phyloP scores from a whole-genome alignment of 2,329 filamentous ascomycete species.

The Alternaria ventricosa region DNA sequence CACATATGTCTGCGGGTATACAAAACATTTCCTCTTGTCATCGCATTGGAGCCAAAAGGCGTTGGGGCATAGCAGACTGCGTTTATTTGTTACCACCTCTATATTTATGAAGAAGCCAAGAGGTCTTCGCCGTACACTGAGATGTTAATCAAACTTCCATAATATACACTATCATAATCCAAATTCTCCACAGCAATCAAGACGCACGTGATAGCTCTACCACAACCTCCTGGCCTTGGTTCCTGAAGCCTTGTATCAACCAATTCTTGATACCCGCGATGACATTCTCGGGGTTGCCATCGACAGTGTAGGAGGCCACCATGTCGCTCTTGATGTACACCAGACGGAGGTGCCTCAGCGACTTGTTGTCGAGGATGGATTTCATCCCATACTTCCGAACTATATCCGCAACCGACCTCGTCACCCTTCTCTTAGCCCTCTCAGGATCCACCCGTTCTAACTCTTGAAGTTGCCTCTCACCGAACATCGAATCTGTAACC shows the following conservation, averaged over 20 bases:
- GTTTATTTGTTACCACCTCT: background rate
- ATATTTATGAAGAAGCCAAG: background rate
- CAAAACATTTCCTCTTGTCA: background rate
- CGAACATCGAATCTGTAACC: constrained; percentile 72
- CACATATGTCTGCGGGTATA: background rate
- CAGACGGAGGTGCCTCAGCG: constrained; percentile 77
- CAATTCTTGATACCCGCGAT: background rate
- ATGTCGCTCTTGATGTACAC: constrained; percentile 70
- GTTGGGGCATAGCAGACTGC: background rate
- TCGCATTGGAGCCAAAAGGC: background rate
- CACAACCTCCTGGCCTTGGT: background rate
- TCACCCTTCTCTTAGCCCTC: constrained; percentile 74
- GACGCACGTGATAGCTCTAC: background rate
- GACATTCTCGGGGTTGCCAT: constrained; percentile 2
- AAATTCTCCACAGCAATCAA: background rate
- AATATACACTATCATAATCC: background rate
- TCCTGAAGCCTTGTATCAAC: constrained; percentile 8
- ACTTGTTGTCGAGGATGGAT: constrained; percentile 70
- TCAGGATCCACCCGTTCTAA: constrained; percentile 80
- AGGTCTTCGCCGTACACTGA: background rate
- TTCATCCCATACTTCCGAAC: constrained; percentile 79
- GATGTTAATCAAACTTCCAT: background rate
- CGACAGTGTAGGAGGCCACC: constrained; percentile 66
- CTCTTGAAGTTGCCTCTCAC: constrained; percentile 61
- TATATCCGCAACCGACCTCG: constrained; percentile 84